Base-by-base conservation (phyloP, 768 basidiomycete species). In the Amanita thiersii region DNA sequence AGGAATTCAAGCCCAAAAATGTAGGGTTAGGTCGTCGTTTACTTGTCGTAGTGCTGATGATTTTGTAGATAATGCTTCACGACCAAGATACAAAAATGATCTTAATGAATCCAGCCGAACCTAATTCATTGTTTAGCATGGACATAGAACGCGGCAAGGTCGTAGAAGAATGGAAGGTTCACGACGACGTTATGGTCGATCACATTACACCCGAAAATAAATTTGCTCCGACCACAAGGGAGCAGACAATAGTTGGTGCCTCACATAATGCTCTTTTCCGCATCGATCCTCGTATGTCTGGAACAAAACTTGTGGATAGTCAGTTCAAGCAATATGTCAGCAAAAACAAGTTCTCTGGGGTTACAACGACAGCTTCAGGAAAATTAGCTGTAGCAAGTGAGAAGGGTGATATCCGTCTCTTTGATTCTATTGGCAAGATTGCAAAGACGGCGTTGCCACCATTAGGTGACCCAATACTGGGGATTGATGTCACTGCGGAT, bases 121-220 rank as follows among this genome's bases (percentile, higher is more conserved):
- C 84, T 2, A 78, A 89, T 52, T 81, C 91, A 0, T 65, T 99
- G 31, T 96, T 79, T 64, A 79, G 71, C 49, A 79, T 98, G 75
- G 96, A 99, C 63, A 76, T 99, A 47, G 86, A 94, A 60, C 80
- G 81, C 18, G 96, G 90, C 31, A 94, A 96, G 62, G 81, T 99
- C 20, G 90, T 98, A 15, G 96, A 99, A 57, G 96, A 99, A 59
- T 97, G 91, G 92, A 94, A 91, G 57, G 81, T 99, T n/a, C 83
- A 92, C 56, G 90, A 97, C 25, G 71, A 84, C 54, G 69, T 98
- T 49, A 68, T 72, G 11, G 87, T 99, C 49, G 74, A 85, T 59
- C 83, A 94, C 55, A 86, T 98, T 57, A 78, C 93, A 1, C 93
- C 96, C 3, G 81, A 91, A 52, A 81, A 74, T 64, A 99, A 99